Conservation (phyloP, 2,329 filamentous ascomycete species). For the Fusarium sp. region DNA sequence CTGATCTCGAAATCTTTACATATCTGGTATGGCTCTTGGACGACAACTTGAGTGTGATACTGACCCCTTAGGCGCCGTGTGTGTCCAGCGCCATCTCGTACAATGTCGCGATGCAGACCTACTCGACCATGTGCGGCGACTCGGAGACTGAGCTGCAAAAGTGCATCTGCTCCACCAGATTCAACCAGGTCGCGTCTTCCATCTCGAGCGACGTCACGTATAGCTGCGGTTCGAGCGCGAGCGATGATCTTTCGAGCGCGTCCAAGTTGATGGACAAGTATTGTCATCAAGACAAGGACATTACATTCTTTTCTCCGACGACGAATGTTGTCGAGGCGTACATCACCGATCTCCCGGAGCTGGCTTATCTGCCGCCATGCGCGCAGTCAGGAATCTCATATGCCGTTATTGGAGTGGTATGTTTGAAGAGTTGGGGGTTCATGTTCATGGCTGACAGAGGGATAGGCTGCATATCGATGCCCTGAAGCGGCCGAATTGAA, state of each 20-base stretch:
- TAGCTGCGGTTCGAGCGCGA: constrained; percentile 60
- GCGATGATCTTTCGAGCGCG: constrained; percentile 62
- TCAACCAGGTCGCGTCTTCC: constrained; percentile 51
- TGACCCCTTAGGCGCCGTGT: constrained; percentile 60
- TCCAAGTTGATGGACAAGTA: constrained; percentile 60
- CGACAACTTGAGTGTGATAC: neutral
- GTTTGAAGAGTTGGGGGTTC: neutral
- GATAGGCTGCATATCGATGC: constrained; percentile 45
- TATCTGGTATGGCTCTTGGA: constrained; percentile 50
- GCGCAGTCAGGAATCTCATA: constrained; percentile 47
- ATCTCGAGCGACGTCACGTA: constrained; percentile 56
- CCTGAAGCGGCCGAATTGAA: constrained; percentile 55
- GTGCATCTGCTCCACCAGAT: constrained; percentile 64
- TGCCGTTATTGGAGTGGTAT: constrained; percentile 48
- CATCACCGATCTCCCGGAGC: constrained; percentile 62
- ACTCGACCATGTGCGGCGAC: constrained; percentile 55
- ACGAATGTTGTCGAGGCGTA: constrained; percentile 57
- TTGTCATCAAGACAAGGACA: constrained; percentile 57
- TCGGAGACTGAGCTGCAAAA: constrained; percentile 60
- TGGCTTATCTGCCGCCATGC: constrained; percentile 55
- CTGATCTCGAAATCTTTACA: constrained; percentile 57
- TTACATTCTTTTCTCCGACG: constrained; percentile 57
- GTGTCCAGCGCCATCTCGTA: constrained; percentile 59
- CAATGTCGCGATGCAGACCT: constrained; percentile 58
- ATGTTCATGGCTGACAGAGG: constrained; percentile 2